Base-by-base conservation (phyloP, 2,329 filamentous ascomycete genomes). In the Moelleriella libera region DNA sequence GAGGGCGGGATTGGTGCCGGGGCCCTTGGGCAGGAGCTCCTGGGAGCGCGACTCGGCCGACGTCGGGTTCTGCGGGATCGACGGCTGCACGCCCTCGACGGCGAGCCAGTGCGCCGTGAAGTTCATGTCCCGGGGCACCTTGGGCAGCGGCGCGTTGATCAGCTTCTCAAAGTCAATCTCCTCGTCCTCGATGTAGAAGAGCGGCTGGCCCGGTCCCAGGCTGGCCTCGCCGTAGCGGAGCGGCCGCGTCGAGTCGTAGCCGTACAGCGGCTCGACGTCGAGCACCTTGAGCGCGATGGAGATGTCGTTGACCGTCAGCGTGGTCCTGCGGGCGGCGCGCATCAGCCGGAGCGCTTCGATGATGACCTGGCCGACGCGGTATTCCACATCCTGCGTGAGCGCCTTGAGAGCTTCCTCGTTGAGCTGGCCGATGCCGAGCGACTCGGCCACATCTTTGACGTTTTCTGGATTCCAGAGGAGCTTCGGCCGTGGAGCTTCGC, bases 41-140 rank as follows among this genome's bases (percentile, higher is more conserved):
- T 89, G 84, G 46, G 84, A 81, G 50, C 87, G 77, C 31, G 87
- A 82, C 62, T 96, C 89, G 58, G 82, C 80, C 5, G 85, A 82
- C 2, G 88, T 92, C 6, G 92, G 92, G 63, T 98, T 98, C 64
- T 97, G 90, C 2, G 90, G 88, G 56, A 97, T 96, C 1, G 88
- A 86, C 2, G 92, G 92, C 62, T 98, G 90, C 30, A 97, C 92
- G 50, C 92, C 92, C 71, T 98, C 92, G 45, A 98, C 88, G 28
- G 92, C 89, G 51, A 97, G 81, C 90, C 92, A 98, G 67, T 98
- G 92, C 51, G 87, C 92, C 89, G 90, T 97, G 60, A 96, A 90
- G 51, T 82, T 87, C 57, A 92, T 84, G 64, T 98, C 92, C 45
- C 90, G 76, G 34, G 92, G 92, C 31, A 98, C 89, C 65, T 94